phyloP scores from a whole-genome alignment of 2,329 filamentous ascomycete genomes.

The Biscogniauxia mediterranea region DNA sequence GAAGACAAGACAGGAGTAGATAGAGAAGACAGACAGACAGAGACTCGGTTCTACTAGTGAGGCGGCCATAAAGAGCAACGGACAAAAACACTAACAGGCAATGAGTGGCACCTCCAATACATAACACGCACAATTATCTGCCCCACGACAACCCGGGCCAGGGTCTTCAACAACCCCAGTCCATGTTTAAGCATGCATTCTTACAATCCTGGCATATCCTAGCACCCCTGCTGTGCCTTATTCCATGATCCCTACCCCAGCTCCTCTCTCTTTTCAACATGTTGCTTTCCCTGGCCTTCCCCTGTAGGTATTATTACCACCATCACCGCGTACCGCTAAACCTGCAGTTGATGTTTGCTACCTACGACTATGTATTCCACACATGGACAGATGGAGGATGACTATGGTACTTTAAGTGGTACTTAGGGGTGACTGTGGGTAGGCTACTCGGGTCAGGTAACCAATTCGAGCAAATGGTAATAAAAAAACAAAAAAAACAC shows the following conservation, averaged over 20 bases:
- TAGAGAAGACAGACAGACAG: neutral
- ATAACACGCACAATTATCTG: neutral
- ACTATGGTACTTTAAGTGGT: conserved; percentile 10
- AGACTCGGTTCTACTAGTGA: neutral
- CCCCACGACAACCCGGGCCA: neutral
- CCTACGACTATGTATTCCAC: neutral
- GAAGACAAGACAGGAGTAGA: no score
- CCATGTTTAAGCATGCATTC: neutral
- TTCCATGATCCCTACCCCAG: conserved; percentile 2
- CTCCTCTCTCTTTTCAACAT: neutral
- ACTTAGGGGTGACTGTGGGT: conserved; percentile 12
- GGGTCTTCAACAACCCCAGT: neutral
- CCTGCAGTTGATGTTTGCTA: neutral
- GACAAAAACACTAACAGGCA: neutral
- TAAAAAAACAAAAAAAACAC: conserved; percentile 4
- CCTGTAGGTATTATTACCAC: neutral
- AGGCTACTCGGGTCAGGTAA: conserved; percentile 9
- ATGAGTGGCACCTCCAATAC: neutral
- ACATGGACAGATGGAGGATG: neutral
- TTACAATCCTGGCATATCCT: neutral
- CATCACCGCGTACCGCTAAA: neutral
- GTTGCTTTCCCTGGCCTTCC: neutral
- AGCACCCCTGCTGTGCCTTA: neutral
- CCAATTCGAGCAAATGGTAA: conserved; percentile 7
- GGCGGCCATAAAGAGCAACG: neutral